Conservation (phyloP, 1,139 yeast species). For the Saccharomyces hybrid region DNA sequence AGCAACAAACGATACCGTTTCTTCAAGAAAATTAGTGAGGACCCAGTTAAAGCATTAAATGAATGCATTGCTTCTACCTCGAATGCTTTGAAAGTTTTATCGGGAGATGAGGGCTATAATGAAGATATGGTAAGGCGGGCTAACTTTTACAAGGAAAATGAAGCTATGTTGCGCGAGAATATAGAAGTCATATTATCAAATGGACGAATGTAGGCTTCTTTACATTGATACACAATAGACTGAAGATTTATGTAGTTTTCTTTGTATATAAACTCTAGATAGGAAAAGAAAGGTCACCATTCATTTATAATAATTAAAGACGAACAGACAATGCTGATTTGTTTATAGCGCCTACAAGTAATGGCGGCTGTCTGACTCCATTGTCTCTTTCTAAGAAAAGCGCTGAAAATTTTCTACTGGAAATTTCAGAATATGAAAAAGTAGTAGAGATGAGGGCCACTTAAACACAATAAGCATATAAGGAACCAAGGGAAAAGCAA, state of each 20-base stretch:
- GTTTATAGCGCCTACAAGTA: not conserved
- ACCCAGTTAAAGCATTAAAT: constrained; percentile 65
- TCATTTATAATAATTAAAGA: not conserved
- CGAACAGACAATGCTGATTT: not conserved
- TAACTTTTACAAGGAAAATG: constrained; percentile 55
- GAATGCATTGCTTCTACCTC: constrained; percentile 64
- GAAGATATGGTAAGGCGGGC: constrained; percentile 78
- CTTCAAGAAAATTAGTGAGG: constrained; percentile 56
- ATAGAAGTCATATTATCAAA: constrained; percentile 50
- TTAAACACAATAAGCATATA: not conserved
- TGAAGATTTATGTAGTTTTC: not conserved
- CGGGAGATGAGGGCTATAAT: constrained; percentile 74
- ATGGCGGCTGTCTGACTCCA: not conserved
- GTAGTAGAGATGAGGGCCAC: not conserved
- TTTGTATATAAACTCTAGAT: not conserved
- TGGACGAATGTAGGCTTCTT: constrained; percentile 27
- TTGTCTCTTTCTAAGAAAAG: not conserved
- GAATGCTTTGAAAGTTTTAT: constrained; percentile 57
- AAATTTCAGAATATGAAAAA: not conserved
- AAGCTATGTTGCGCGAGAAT: constrained; percentile 59
- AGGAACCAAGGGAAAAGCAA: not conserved
- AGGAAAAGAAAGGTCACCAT: not conserved
- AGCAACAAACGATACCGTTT: constrained; percentile 55
- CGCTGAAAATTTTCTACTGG: constrained; percentile 2
- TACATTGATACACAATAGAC: not conserved